phyloP scores from a whole-genome alignment of 2,329 filamentous ascomycete species.

The Sporothrix humicola region DNA sequence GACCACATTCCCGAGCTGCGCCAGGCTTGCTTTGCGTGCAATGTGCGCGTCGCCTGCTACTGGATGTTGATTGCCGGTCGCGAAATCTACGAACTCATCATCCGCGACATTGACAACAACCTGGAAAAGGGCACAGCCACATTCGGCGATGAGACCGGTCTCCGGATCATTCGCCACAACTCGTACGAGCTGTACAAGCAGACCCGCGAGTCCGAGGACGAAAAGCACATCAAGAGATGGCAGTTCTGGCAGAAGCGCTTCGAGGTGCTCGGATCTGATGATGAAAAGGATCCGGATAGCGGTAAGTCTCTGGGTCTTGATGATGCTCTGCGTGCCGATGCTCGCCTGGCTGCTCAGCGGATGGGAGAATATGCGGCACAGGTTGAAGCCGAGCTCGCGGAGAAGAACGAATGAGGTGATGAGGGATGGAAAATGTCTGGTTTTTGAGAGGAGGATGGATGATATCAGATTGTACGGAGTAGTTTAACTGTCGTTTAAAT shows the following conservation, averaged over 20 bases:
- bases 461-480: no score
- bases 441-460: neutral
- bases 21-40: neutral
- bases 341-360: conserved; percentile 15
- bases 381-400: conserved; percentile 7
- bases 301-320: conserved; percentile 3
- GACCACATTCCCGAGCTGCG: neutral
- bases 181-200: neutral
- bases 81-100: neutral
- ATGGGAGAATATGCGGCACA: neutral
- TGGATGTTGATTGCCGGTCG: neutral
- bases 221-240: neutral
- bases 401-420: neutral
- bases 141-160: neutral
- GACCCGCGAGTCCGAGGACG: neutral
- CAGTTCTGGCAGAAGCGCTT: conserved; percentile 20
- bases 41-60: neutral
- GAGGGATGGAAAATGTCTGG: neutral
- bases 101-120: conserved; percentile 21
- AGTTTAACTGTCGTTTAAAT: no score
- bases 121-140: neutral
- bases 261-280: neutral
- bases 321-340: neutral
- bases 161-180: neutral
- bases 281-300: conserved; percentile 11